Evolutionary conservation across 1,284 basidiomycete genomes (phyloP).

Genomic region (Ceratobasidium theobromae): DNA sequence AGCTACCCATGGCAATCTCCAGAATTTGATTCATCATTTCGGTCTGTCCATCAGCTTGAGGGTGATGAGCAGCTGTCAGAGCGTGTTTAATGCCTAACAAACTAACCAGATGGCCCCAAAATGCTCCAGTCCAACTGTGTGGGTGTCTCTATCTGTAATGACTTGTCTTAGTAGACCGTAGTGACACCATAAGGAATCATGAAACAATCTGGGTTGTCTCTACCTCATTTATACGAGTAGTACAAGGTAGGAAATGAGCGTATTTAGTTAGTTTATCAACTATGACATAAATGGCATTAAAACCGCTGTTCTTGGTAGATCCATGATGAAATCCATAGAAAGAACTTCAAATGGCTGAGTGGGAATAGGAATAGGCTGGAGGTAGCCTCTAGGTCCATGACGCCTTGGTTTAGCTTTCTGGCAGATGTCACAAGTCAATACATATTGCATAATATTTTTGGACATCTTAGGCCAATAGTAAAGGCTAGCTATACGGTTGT

Average conservation of each 20-base stretch:
- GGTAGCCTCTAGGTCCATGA: constrained; percentile 42
- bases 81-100: constrained; percentile 35
- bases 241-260: constrained; percentile 44
- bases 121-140: constrained; percentile 39
- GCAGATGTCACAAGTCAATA: constrained; percentile 46
- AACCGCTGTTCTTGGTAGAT: constrained; percentile 47
- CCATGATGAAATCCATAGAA: constrained; percentile 51
- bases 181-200: constrained; percentile 34
- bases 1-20: constrained; percentile 34
- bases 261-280: constrained; percentile 48
- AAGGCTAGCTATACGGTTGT: constrained; percentile 37
- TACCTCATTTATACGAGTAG: constrained; percentile 33
- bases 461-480: constrained; percentile 46
- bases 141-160: constrained; percentile 41
- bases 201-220: constrained; percentile 33
- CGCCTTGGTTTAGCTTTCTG: constrained; percentile 45
- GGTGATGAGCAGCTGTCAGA: constrained; percentile 42
- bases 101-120: constrained; percentile 39
- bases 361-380: constrained; percentile 48
- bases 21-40: constrained; percentile 40
- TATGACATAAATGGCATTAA: constrained; percentile 45
- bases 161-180: constrained; percentile 40
- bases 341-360: constrained; percentile 47
- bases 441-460: constrained; percentile 40
- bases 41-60: constrained; percentile 45